Conservation (phyloP, 192 early-diverging fungal genomes). For the Diversispora epigaea region DNA sequence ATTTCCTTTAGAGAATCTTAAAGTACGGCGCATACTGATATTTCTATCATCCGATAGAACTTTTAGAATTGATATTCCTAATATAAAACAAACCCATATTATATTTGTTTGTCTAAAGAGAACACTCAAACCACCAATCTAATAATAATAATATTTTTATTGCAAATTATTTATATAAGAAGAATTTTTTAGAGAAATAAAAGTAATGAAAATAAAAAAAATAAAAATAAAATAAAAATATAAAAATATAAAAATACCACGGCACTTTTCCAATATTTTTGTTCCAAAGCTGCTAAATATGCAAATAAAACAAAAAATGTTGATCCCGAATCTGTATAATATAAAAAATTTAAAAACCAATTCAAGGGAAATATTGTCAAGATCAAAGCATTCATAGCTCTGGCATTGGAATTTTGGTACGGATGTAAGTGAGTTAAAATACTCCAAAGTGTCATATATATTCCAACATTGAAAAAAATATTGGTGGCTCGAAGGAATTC, state of each 20-base stretch:
- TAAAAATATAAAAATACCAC: slow-evolving; percentile 44
- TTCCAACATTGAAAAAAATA: slow-evolving; percentile 58
- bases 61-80: slow-evolving; percentile 36
- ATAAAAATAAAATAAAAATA: not conserved
- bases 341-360: slow-evolving; percentile 86
- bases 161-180: not conserved
- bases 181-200: no score
- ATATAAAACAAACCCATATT: slow-evolving; percentile 79
- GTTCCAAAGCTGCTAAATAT: slow-evolving; percentile 55
- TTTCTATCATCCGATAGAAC: not conserved
- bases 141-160: not conserved
- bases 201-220: no score
- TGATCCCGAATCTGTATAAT: slow-evolving; percentile 91
- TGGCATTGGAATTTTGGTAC: slow-evolving; percentile 9
- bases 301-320: slow-evolving; percentile 73
- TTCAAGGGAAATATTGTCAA: slow-evolving; percentile 73
- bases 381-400: slow-evolving; percentile 40
- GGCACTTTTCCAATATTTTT: slow-evolving; percentile 53
- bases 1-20: not conserved
- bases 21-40: not conserved
- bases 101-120: slow-evolving; percentile 92
- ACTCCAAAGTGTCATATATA: slow-evolving; percentile 47
- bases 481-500: slow-evolving; percentile 62
- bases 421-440: slow-evolving; percentile 48
- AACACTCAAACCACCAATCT: slow-evolving; percentile 31